Evolutionary conservation across 192 early-diverging fungal species (phyloP), one percentile per base, ranked within the genome.

Genomic region (Coemansia erecta): DNA sequence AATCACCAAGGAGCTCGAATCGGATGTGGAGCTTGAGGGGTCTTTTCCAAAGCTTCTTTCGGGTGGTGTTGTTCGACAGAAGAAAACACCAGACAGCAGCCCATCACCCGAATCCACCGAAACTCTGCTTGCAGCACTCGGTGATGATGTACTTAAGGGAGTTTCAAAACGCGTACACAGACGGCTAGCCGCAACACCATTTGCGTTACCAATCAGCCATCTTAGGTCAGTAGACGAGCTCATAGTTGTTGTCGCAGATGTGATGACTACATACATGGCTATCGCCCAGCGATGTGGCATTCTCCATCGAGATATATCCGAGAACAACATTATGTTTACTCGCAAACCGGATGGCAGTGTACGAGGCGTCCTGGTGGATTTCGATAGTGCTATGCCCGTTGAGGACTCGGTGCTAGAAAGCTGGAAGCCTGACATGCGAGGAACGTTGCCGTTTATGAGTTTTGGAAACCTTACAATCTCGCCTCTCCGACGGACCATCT

Each of bases 381-480:
- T 60, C 47, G 72, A 68, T 53, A 23, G 26, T 41, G 55, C 71
- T 2, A 50, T 58, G 11, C 17, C 43, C 1, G 10, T 52, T 9
- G 9, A 60, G 26, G 66, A 69, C 33, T 54, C 19, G 11, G 66
- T 56, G 0, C 13, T 54, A 11, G 15, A 40, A 3, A 37, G 28
- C 9, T 6, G 12, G 28, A 22, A 47, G n/a, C 57, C 65, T 14
- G 62, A 49, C n/a, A 24, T 33, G 21, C 55, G 63, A 1, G 66
- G 73, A 8, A 76, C 66, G 0, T 17, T 57, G 2, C 56, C 63
- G 15, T 77, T 59, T 41, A 77, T 70, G 68, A 66, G 64, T 28
- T 55, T 77, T n/a, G 4, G 15, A 17, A 70, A 70, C 17, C 53
- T 75, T 7, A 44, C 21, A 53, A 13, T 14, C 37, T 5, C 19